phyloP scores from a whole-genome alignment of 2,329 filamentous ascomycete genomes.

The Ceratocystis alfenasii region DNA sequence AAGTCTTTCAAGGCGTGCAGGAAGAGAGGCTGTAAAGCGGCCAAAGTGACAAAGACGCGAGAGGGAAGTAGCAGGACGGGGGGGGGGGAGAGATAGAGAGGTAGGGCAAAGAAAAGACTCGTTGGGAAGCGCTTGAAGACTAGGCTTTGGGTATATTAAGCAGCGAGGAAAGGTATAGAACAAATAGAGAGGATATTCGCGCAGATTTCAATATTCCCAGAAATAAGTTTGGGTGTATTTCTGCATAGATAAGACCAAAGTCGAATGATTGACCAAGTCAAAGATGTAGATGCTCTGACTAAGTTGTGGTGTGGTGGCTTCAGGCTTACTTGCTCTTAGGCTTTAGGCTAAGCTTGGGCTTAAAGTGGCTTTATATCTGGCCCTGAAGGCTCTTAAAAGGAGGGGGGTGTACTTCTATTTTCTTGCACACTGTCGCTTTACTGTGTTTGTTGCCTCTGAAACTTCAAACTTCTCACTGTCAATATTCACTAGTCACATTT shows the following conservation, averaged over 20 bases:
- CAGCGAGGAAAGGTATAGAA: background rate
- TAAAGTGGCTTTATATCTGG: too few relatives aligned
- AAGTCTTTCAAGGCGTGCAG: background rate
- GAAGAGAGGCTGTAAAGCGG: background rate
- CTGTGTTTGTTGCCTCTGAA: too few relatives aligned
- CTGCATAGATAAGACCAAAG: conserved; percentile 1
- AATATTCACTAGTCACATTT: too few relatives aligned
- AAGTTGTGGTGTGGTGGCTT: background rate
- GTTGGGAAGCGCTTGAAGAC: background rate
- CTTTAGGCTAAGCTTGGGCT: too few relatives aligned
- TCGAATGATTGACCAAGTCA: background rate
- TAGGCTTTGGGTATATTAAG: conserved; percentile 1
- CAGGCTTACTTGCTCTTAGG: background rate
- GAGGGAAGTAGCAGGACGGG: background rate
- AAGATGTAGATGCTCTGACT: background rate
- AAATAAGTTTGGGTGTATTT: background rate
- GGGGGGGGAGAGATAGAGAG: background rate
- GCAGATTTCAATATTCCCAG: background rate
- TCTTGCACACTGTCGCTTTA: too few relatives aligned
- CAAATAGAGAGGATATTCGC: background rate
- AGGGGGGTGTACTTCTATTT: too few relatives aligned
- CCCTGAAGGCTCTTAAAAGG: too few relatives aligned
- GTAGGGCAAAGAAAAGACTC: background rate
- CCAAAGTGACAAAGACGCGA: background rate
- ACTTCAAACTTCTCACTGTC: too few relatives aligned